phyloP scores from a whole-genome alignment of 768 basidiomycete species.

The Tricholoma flavovirens region DNA sequence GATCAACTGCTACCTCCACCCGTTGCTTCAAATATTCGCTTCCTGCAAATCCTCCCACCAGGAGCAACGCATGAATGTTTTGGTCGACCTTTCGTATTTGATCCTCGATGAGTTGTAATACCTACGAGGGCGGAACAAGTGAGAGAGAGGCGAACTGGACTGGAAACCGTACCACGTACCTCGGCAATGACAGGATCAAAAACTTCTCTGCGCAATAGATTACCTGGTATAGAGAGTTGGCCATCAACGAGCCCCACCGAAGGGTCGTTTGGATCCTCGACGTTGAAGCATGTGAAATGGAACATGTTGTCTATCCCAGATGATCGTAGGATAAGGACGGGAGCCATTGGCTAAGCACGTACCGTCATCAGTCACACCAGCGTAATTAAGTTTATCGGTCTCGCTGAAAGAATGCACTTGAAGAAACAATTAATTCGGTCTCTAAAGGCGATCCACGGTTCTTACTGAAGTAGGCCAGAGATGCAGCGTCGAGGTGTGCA shows the following conservation, averaged over 20 bases:
- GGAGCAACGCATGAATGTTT: slow-evolving; percentile 73
- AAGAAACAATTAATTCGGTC: background rate
- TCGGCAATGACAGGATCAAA: slow-evolving; percentile 85
- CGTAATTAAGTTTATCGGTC: slow-evolving; percentile 78
- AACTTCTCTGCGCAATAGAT: slow-evolving; percentile 74
- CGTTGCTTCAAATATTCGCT: slow-evolving; percentile 79
- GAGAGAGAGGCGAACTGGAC: slow-evolving; percentile 4
- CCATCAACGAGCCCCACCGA: slow-evolving; percentile 78
- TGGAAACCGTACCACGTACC: slow-evolving; percentile 34
- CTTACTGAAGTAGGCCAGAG: slow-evolving; percentile 75
- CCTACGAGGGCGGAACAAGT: slow-evolving; percentile 34
- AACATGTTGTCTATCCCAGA: slow-evolving; percentile 62
- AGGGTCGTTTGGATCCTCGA: slow-evolving; percentile 76
- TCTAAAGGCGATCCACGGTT: slow-evolving; percentile 1
- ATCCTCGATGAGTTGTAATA: slow-evolving; percentile 72
- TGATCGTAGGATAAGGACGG: background rate
- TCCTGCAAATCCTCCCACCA: slow-evolving; percentile 87
- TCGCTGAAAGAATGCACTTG: slow-evolving; percentile 83
- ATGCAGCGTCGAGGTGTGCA: slow-evolving; percentile 74
- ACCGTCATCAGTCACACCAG: slow-evolving; percentile 74
- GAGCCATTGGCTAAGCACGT: slow-evolving; percentile 15
- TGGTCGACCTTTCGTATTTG: slow-evolving; percentile 65
- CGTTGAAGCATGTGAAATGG: slow-evolving; percentile 88
- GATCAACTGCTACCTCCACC: slow-evolving; percentile 52
- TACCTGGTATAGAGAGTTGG: slow-evolving; percentile 78